Evolutionary conservation across 2,329 filamentous ascomycete species (phyloP).

Genomic region (Colletotrichum sp.): DNA sequence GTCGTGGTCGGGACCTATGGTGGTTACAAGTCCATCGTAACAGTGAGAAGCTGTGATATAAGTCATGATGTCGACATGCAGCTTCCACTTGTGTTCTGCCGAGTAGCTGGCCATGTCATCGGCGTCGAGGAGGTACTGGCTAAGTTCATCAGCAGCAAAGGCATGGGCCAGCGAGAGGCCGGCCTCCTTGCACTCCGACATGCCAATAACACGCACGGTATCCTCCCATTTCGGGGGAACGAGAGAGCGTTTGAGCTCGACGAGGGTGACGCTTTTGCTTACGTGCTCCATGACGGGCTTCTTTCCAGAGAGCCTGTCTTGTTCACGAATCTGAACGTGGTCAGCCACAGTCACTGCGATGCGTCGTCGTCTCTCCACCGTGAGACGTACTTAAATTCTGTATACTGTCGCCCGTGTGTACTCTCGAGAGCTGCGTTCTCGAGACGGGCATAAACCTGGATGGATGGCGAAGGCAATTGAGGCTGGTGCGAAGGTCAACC

Average conservation of each 20-base stretch:
- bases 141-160: constrained; percentile 77
- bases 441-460: constrained; percentile 63
- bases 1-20: constrained; percentile 77
- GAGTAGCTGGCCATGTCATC: constrained; percentile 69
- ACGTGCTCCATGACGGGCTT: constrained; percentile 36
- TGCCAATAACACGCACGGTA: constrained; percentile 65
- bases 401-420: constrained; percentile 63
- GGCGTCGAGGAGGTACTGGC: constrained; percentile 76
- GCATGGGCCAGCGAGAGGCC: constrained; percentile 76
- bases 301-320: constrained; percentile 2
- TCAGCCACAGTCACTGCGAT: not conserved
- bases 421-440: constrained; percentile 58
- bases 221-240: constrained; percentile 58
- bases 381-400: constrained; percentile 52
- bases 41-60: constrained; percentile 80
- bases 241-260: constrained; percentile 44
- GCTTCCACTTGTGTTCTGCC: constrained; percentile 73
- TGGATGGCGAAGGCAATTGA: constrained; percentile 61
- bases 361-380: not conserved
- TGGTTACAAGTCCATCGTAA: constrained; percentile 75
- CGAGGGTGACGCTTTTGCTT: constrained; percentile 21
- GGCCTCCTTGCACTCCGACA: constrained; percentile 74
- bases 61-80: constrained; percentile 79
- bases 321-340: constrained; percentile 13
- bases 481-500: constrained; percentile 61